phyloP scores from a whole-genome alignment of 148 eudicot genomes.

The Rhododendron griersonianum region DNA sequence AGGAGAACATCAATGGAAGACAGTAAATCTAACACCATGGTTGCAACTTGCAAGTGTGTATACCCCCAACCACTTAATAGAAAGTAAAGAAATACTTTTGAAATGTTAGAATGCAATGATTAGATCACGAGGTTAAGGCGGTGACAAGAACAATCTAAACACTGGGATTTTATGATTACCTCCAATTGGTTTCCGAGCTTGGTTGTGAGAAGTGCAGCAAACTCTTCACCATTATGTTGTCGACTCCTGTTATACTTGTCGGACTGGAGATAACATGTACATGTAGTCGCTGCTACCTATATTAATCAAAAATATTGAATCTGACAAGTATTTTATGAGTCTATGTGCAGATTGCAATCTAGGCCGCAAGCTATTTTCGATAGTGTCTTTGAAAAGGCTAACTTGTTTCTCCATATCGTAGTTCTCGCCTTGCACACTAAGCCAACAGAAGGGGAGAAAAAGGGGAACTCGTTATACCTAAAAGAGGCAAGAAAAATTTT shows the following conservation, averaged over 20 bases:
- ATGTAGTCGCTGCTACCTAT: conserved; percentile 8
- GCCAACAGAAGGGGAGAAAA: no score
- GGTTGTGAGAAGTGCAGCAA: neutral
- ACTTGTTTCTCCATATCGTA: conserved; percentile 5
- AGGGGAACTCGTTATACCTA: neutral
- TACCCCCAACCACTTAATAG: no score
- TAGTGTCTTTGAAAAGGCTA: conserved; percentile 1
- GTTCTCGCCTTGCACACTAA: neutral
- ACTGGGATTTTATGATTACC: neutral
- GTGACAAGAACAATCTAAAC: no score
- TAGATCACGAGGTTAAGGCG: no score
- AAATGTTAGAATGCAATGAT: no score
- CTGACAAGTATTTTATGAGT: neutral
- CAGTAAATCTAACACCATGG: no score
- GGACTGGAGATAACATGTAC: neutral
- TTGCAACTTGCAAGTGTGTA: no score
- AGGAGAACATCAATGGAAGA: no score
- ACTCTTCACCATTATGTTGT: neutral
- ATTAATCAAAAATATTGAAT: neutral
- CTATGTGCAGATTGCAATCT: neutral
- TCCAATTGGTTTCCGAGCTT: neutral
- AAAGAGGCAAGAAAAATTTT: neutral
- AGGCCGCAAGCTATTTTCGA: neutral
- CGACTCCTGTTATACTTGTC: neutral
- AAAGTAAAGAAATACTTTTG: no score